Conservation (phyloP, 441 rosid genomes). For the Raphanus hybrid region DNA sequence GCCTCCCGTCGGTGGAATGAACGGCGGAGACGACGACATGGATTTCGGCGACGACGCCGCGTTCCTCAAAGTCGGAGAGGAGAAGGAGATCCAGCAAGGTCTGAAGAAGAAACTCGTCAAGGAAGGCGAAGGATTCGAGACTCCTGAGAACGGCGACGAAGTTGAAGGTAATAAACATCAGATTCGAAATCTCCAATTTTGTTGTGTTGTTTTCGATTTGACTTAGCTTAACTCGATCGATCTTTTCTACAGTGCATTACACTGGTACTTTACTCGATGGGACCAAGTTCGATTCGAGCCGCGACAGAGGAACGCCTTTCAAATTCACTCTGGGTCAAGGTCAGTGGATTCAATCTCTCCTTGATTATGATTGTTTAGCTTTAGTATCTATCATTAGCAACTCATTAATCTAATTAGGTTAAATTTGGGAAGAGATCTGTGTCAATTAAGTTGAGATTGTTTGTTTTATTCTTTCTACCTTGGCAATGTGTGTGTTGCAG, state of each 20-base stretch:
- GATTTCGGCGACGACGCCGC: slow-evolving; percentile 53
- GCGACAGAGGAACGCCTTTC: slow-evolving; percentile 78
- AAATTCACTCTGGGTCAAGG: slow-evolving; percentile 97
- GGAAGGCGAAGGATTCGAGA: slow-evolving; percentile 68
- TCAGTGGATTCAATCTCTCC: slow-evolving; percentile 19
- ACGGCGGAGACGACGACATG: slow-evolving; percentile 59
- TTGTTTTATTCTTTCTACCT: neutral
- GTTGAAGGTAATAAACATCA: slow-evolving; percentile 57
- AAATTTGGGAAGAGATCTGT: neutral
- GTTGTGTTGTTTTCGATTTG: neutral
- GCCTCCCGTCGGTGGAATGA: slow-evolving; percentile 56
- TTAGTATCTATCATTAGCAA: too few species aligned
- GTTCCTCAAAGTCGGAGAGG: slow-evolving; percentile 63
- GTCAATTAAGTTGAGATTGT: neutral
- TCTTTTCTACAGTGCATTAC: slow-evolving; percentile 68
- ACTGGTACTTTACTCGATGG: slow-evolving; percentile 91
- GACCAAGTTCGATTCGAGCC: slow-evolving; percentile 82
- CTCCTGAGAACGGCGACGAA: slow-evolving; percentile 74
- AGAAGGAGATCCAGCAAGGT: slow-evolving; percentile 77
- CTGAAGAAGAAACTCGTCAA: slow-evolving; percentile 74
- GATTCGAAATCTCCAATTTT: neutral
- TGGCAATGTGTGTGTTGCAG: slow-evolving; percentile 45
- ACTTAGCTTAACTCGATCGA: slow-evolving; percentile 6
- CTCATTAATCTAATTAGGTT: too few species aligned
- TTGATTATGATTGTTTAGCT: neutral